These are phyloP conservation scores for Myxozyma nipponensis DNA, from an alignment of 805 yeast genomes.

Conservation along the genomic window DNA sequence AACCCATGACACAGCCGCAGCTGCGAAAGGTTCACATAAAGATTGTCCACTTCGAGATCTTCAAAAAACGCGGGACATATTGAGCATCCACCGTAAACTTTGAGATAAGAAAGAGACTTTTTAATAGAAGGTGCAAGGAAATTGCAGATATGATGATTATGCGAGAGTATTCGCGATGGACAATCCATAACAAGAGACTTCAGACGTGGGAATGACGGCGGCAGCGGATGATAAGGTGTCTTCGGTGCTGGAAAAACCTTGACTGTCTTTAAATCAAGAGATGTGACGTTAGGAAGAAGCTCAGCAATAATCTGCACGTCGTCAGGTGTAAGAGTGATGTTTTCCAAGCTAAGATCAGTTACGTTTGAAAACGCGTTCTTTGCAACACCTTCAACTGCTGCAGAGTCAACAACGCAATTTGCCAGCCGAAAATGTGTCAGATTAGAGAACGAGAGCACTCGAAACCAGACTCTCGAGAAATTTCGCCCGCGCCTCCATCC, in stretches of 20 bases:
- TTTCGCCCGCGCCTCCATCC: conserved; percentile 29
- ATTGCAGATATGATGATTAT: conserved; percentile 24
- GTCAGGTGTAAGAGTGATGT: conserved; percentile 21
- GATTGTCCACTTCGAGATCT: conserved; percentile 10
- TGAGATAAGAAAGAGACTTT: conserved; percentile 9
- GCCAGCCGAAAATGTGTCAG: conserved; percentile 20
- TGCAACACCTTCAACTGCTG: conserved; percentile 10
- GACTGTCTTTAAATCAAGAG: conserved; percentile 21
- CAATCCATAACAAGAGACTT: conserved; percentile 20
- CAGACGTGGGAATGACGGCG: conserved; percentile 19
- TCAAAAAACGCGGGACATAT: conserved; percentile 24
- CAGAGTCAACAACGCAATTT: conserved; percentile 19
- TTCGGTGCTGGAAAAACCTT: conserved; percentile 24
- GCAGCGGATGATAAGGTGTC: conserved; percentile 23
- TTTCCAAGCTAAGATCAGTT: conserved; percentile 14
- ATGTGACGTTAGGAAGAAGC: conserved; percentile 15
- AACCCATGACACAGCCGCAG: conserved; percentile 23
- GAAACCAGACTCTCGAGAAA: conserved; percentile 24
- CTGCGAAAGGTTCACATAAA: conserved; percentile 16
- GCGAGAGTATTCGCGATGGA: conserved; percentile 27
- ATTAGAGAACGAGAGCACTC: conserved; percentile 11
- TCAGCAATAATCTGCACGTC: conserved; percentile 24
- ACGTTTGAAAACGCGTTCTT: conserved; percentile 3
- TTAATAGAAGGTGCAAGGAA: conserved; percentile 21
- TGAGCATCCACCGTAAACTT: conserved; percentile 26